Evolutionary conservation across 129 eudicot species (phyloP), one percentile per base, ranked within the genome.

Genomic region (Smallanthus sonchifolius): DNA sequence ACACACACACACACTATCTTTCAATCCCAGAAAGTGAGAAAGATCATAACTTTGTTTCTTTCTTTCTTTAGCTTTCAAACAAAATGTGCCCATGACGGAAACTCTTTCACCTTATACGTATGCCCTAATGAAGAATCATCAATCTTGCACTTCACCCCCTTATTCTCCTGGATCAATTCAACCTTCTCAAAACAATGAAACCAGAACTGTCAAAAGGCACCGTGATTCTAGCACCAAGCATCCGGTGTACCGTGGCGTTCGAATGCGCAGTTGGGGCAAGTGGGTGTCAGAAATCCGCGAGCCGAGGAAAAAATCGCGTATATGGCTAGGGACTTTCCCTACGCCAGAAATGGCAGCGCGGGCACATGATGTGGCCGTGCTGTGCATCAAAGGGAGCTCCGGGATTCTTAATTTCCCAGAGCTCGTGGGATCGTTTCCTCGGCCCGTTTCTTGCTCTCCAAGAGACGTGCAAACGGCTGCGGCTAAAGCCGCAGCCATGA

Each of bases 241-340:
- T 77, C 98, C 96, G 2, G 82, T 77, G 0, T 92, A 89, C 77
- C 86, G 86, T 2, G 98, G 98, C 3, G 98, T 92, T 0, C 75
- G 98, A 4, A 92, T 85, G 97, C 77, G 97, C 0, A 87, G 96
- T 64, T 92, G 97, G 97, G 97, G 97, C 2, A 92, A 89, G 83
- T 92, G 98, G 98, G 98, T 92, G 19, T 92, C 98, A 0, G 98
- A 92, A 77, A 89, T 92, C 6, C 91, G 98, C 0, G 83, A 92
- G 65, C 98, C 98, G 0, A 81, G 88, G 13, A 89, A 92, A 68
- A 92, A 89, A 73, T 89, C 98, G 0, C 87, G 98, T 4, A 92
- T 92, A 17, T 92, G 96, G 98, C 88, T 92, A 11, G 98, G 98
- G 38, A 92, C 97, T 0, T 92, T 79, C 47, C 74, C 96, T n/a